Percentiles rank a stretch among this genome's conserved stretches.
These are phyloP conservation scores for Corylus americana DNA, from an alignment of 306 rosid genomes.

Conservation along the genomic window DNA sequence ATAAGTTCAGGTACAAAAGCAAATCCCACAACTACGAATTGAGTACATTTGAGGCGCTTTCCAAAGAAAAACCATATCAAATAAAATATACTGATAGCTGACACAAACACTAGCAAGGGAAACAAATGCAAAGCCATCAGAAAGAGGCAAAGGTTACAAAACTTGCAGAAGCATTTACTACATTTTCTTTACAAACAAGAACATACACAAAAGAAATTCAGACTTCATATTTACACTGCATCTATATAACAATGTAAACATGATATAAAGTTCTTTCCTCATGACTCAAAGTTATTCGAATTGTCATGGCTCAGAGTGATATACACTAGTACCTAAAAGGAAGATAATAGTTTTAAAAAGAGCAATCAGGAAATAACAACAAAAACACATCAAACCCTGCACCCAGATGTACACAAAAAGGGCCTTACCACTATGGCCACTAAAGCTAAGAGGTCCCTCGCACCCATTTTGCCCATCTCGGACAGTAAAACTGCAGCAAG, in stretches of 20 bases:
- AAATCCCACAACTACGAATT: neutral
- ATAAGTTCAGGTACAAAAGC: neutral
- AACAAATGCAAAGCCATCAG: neutral
- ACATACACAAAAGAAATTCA: neutral
- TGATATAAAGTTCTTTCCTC: neutral
- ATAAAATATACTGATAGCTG: neutral
- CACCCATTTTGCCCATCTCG: slow-evolving; percentile 72
- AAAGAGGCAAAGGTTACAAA: neutral
- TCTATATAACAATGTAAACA: neutral
- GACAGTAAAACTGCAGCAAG: slow-evolving; percentile 78
- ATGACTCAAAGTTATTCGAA: neutral
- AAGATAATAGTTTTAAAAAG: slow-evolving; percentile 4
- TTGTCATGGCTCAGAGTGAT: neutral
- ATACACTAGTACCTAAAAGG: neutral
- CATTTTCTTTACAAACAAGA: neutral
- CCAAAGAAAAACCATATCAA: neutral
- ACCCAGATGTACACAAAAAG: slow-evolving; percentile 15
- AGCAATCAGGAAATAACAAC: neutral
- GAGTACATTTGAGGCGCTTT: neutral
- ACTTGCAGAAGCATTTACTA: neutral
- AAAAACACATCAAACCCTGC: neutral
- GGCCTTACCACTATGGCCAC: slow-evolving; percentile 70
- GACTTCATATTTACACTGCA: neutral
- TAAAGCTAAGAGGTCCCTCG: slow-evolving; percentile 66
- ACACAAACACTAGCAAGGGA: neutral